Evolutionary conservation across 202 grass and related monocot genomes (phyloP).

Genomic region (Musa balbisiana): DNA sequence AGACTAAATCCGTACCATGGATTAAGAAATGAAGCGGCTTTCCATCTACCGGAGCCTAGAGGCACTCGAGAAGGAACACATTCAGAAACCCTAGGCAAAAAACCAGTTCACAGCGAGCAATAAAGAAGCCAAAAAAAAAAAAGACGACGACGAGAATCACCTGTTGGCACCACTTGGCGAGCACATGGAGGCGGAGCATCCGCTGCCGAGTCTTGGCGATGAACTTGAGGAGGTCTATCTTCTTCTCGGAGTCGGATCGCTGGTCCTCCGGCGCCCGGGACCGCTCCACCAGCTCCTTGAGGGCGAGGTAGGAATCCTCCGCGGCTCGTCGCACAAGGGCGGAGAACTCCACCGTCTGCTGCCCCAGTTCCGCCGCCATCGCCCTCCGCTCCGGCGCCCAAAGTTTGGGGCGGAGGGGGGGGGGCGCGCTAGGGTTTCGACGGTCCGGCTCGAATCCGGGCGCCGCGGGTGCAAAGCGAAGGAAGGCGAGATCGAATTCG

Average conservation of each 20-base stretch:
- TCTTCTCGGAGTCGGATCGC: slow-evolving; percentile 89
- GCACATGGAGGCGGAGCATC: slow-evolving; percentile 96
- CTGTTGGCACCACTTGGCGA: slow-evolving; percentile 99
- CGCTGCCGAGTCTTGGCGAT: slow-evolving; percentile 76
- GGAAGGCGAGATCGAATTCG: background rate
- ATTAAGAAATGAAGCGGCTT: background rate
- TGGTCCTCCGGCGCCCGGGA: slow-evolving; percentile 41
- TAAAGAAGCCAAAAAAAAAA: background rate
- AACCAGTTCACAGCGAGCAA: background rate
- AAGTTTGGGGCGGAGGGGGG: background rate
- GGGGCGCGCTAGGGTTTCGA: slow-evolving; percentile 9
- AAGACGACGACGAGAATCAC: slow-evolving; percentile 15
- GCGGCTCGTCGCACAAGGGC: slow-evolving; percentile 65
- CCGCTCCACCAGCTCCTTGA: slow-evolving; percentile 91
- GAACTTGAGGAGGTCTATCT: slow-evolving; percentile 98
- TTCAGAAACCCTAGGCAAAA: background rate
- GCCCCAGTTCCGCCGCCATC: slow-evolving; percentile 59
- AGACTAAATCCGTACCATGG: background rate
- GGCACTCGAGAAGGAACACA: background rate
- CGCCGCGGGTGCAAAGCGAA: too few relatives aligned
- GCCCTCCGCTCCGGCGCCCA: slow-evolving; percentile 16
- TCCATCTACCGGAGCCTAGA: background rate
- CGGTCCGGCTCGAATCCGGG: background rate
- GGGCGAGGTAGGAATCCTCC: slow-evolving; percentile 81
- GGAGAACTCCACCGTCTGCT: slow-evolving; percentile 81